Evolutionary conservation across 345 rosid genomes (phyloP), one percentile per base, ranked within the genome.

Genomic region (Lepidium didymum): DNA sequence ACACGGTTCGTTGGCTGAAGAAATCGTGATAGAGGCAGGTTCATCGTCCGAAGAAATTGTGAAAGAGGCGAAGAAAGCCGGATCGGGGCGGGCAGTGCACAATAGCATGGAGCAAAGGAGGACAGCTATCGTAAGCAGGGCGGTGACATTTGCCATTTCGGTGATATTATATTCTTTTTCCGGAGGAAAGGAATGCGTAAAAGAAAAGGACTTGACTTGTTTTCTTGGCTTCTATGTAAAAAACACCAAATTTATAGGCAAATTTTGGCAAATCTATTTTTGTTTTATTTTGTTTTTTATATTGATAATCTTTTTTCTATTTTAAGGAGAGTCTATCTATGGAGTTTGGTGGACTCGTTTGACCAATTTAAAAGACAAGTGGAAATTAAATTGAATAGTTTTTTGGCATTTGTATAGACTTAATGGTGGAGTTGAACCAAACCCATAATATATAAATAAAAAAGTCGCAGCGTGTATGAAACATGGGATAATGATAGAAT

Each of bases 101-200:
- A 74, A 67, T 53, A 74, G 50, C 50, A 18, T 58, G 62, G 73
- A 59, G 56, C 72, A 51, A 51, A 74, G 68, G 68, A 74, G 62
- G 43, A 74, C 56, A 43, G 77, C 60, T 43, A 74, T 59, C 42
- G 47, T 67, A 35, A 74, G 73, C 23, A 74, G 3, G 19, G 68
- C 56, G 5, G 73, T 59, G 27, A 67, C 15, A 2, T 67, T 74
- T 51, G 73, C 62, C 77, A 74, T 74, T 34, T 40, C 52, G 52
- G 27, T 35, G 49, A 58, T 56, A 15, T 35, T 13, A 5, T 29
- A 7, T 29, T 29, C 6, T 72, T 10, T 9, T 64, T 41, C 27
- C 4, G 31, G 9, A 13, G 34, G 43, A 18, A 57, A 46, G 21
- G 56, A 19, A 35, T 29, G 15, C 7, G 14, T 56, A 34, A 34